Evolutionary conservation across 305 asterid species (phyloP).

Genomic region (Solanum aculeatissimum): DNA sequence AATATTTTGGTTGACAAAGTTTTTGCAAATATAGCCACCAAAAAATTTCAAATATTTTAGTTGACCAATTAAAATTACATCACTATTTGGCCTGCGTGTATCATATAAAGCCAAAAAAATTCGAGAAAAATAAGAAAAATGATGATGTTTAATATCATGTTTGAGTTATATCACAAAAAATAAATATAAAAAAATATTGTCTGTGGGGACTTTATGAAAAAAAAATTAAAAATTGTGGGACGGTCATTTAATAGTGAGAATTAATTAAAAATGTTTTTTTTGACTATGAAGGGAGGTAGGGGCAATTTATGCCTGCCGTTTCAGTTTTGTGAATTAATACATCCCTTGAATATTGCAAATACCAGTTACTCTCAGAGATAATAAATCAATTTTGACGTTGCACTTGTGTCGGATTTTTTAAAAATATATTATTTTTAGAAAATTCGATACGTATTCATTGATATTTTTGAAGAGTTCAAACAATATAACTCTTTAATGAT

Average conservation of each 20-base stretch:
- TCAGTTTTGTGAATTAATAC: neutral
- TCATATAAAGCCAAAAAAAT: neutral
- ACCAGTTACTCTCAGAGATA: neutral
- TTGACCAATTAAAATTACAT: neutral
- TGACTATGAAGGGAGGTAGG: neutral
- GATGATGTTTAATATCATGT: neutral
- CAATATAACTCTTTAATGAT: too few relatives aligned
- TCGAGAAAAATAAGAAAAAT: neutral
- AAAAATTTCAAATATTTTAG: neutral
- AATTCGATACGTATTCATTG: accelerated
- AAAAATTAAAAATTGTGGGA: neutral
- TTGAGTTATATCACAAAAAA: neutral
- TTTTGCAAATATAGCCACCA: neutral
- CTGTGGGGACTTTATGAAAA: neutral
- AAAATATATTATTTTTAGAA: too few relatives aligned
- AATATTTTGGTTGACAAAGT: neutral
- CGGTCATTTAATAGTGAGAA: neutral
- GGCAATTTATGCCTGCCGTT: neutral
- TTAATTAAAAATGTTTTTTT: neutral
- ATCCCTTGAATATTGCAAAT: neutral
- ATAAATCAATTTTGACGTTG: neutral
- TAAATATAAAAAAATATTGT: neutral
- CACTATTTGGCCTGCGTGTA: neutral
- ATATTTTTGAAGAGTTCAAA: too few relatives aligned
- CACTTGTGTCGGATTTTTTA: too few relatives aligned